Evolutionary conservation across 176 grass and related monocot species (phyloP).

Genomic region (Avena insularis): DNA sequence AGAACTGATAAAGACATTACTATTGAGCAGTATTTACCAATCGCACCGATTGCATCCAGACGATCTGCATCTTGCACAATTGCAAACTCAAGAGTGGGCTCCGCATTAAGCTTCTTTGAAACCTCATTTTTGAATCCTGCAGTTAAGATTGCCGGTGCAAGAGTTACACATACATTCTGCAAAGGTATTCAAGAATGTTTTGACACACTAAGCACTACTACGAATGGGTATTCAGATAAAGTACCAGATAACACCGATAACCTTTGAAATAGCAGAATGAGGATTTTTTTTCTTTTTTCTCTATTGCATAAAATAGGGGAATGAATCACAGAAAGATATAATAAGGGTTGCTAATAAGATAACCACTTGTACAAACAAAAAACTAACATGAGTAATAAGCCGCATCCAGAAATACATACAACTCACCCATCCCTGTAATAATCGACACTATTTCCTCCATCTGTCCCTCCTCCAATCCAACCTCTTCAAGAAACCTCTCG

Average conservation of each 20-base stretch:
- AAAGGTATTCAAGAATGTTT: slow-evolving; percentile 2
- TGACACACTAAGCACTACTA: not conserved
- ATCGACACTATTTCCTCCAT: slow-evolving; percentile 71
- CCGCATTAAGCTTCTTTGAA: slow-evolving; percentile 46
- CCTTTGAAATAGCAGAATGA: not conserved
- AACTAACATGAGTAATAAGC: slow-evolving; percentile 5
- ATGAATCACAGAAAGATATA: not conserved
- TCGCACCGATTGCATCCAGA: slow-evolving; percentile 89
- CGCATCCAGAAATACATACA: not conserved
- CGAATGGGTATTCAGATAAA: slow-evolving; percentile 14
- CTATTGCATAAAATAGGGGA: slow-evolving; percentile 10
- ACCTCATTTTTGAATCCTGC: slow-evolving; percentile 92
- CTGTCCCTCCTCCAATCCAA: slow-evolving; percentile 58
- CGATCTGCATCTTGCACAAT: slow-evolving; percentile 97
- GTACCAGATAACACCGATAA: not conserved
- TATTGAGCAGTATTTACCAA: slow-evolving; percentile 55
- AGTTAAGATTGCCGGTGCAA: slow-evolving; percentile 22
- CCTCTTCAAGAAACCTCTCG: slow-evolving; percentile 66
- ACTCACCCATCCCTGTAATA: slow-evolving; percentile 88
- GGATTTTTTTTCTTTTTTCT: not conserved
- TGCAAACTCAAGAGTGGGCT: slow-evolving; percentile 70
- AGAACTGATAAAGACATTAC: not conserved
- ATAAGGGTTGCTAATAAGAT: slow-evolving; percentile 12
- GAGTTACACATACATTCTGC: slow-evolving; percentile 14
- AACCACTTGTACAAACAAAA: slow-evolving; percentile 11